Evolutionary conservation across 2,329 filamentous ascomycete species (phyloP).

Genomic region (Cladophialophora psammophila): DNA sequence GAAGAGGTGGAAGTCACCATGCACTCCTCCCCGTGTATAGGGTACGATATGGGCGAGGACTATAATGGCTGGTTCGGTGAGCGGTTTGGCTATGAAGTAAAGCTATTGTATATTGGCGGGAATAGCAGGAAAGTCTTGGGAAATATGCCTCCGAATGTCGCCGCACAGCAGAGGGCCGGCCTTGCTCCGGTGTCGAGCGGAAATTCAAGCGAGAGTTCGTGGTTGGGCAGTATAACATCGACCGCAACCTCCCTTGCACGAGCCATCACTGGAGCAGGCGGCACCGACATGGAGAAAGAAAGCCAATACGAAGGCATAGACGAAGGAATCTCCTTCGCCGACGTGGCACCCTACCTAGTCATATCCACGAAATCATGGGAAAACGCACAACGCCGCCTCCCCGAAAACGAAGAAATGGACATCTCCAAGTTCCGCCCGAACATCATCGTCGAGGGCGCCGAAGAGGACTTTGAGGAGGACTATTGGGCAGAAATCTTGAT

Average conservation of each 20-base stretch:
- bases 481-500: constrained; percentile 71
- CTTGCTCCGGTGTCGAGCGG: background rate
- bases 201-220: constrained; percentile 22
- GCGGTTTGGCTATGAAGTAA: constrained; percentile 68
- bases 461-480: constrained; percentile 70
- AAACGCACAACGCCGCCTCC: constrained; percentile 58
- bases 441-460: constrained; percentile 69
- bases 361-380: constrained; percentile 73
- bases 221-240: constrained; percentile 34
- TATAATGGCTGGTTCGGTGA: constrained; percentile 73
- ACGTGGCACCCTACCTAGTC: constrained; percentile 77
- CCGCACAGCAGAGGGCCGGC: constrained; percentile 36
- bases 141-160: constrained; percentile 59
- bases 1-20: constrained; percentile 63
- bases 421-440: constrained; percentile 77
- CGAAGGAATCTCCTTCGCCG: constrained; percentile 72
- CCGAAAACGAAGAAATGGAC: constrained; percentile 61
- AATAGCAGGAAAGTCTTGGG: constrained; percentile 69
- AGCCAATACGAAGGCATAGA: constrained; percentile 44
- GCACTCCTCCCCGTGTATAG: constrained; percentile 64
- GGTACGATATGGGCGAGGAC: constrained; percentile 67
- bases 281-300: constrained; percentile 5
- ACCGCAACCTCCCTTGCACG: constrained; percentile 27
- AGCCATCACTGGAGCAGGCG: constrained; percentile 14
- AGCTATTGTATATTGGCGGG: constrained; percentile 71